Evolutionary conservation across 768 basidiomycete genomes (phyloP), one percentile per base, ranked within the genome.

Genomic region (Tylopilus intermedius): DNA sequence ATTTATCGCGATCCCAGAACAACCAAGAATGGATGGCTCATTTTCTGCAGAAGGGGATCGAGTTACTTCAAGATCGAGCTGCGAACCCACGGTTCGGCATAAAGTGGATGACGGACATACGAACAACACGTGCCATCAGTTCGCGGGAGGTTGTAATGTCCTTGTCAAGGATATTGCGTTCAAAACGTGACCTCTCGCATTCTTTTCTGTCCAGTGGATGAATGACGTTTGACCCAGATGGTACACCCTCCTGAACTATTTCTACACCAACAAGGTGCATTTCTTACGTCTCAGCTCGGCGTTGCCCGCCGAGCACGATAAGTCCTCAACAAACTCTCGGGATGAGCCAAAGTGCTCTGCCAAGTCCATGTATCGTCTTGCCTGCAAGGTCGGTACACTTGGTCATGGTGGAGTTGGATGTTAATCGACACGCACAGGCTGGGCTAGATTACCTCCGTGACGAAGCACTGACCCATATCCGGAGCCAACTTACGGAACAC

Each of bases 321-420:
- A 3, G 30, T 39, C 27, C 21, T 48, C 22, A 18, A 8, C 10
- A 2, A 30, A 5, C 43, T 33, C 45, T 13, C n/a, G 46, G 0
- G 63, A 62, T 21, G 33, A 30, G 13, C 49, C 54, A 2, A 51
- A 30, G 8, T 75, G 72, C 51, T 76, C 75, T 6, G 71, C 74
- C 0, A 76, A 77, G 50, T 77, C 76, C 0, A 76, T 76, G 71
- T 77, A 74, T 53, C 70, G 76, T 33, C 61, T 76, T 1, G 74
- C 76, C 0, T 58, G 56, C 45, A 75, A 75, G 65, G 75, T 72
- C 44, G 8, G 60, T 51, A 10, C 27, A 33, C 21, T 14, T 14
- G 5, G 14, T 15, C 14, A 18, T 18, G 18, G 18, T 18, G 18
- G 18, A 18, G 18, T 18, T 18, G 18, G 1, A 18, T 18, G 18